These are phyloP conservation scores for Thermochaetoides thermophila DNA, from an alignment of 495 filamentous ascomycete genomes.

Conservation along the genomic window DNA sequence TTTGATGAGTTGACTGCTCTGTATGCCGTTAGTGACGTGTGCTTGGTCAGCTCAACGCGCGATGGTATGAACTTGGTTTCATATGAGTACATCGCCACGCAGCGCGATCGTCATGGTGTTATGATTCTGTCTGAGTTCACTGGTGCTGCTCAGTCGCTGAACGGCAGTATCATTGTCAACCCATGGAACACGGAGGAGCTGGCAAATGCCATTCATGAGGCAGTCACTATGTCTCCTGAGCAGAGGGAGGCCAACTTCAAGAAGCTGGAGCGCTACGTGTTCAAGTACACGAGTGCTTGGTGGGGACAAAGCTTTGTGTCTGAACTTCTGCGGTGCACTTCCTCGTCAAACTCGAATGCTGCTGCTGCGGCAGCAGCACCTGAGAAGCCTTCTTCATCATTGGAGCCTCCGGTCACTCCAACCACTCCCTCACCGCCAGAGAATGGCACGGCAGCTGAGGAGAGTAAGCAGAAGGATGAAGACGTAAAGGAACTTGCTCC, in stretches of 20 bases:
- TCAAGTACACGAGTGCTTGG: slow-evolving; percentile 88
- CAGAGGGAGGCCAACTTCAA: slow-evolving; percentile 68
- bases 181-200: slow-evolving; percentile 85
- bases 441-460: no score
- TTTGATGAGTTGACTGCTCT: slow-evolving; percentile 87
- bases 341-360: no score
- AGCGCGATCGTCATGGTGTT: slow-evolving; percentile 67
- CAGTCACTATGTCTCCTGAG: slow-evolving; percentile 73
- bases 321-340: no score
- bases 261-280: slow-evolving; percentile 70
- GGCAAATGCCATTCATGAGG: slow-evolving; percentile 68
- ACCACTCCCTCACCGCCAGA: no score
- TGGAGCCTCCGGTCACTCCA: no score
- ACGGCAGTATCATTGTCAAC: slow-evolving; percentile 77
- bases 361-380: no score
- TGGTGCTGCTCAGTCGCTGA: slow-evolving; percentile 74
- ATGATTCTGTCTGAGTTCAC: slow-evolving; percentile 90
- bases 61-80: slow-evolving; percentile 97
- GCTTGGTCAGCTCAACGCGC: slow-evolving; percentile 77
- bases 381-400: no score
- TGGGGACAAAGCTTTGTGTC: slow-evolving; percentile 92
- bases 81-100: slow-evolving; percentile 89
- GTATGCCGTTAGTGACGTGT: slow-evolving; percentile 81
- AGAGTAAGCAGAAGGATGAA: no score
- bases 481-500: no score